These are phyloP conservation scores for Russula emetica DNA, from an alignment of 768 basidiomycete genomes.

Conservation along the genomic window DNA sequence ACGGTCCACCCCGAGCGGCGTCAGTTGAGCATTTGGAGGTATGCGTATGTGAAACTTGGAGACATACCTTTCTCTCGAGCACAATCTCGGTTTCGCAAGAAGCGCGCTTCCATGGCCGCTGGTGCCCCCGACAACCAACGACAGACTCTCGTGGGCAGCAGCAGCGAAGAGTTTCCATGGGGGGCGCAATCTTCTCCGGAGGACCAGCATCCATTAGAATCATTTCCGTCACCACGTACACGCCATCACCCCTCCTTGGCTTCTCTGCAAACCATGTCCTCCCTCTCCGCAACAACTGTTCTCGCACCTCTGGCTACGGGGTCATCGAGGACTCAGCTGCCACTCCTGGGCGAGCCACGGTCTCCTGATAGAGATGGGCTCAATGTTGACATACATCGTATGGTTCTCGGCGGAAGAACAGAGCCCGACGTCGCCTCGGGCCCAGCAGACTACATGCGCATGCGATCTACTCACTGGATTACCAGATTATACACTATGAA, in stretches of 20 bases:
- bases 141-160: constrained; percentile 25
- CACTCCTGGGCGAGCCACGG: constrained; percentile 7
- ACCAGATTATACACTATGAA: constrained; percentile 52
- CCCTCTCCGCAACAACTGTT: constrained; percentile 45
- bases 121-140: constrained; percentile 28
- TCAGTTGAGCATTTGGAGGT: constrained; percentile 66
- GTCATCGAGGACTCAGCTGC: constrained; percentile 9
- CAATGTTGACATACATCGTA: constrained; percentile 60
- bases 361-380: constrained; percentile 50
- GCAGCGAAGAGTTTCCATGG: constrained; percentile 26
- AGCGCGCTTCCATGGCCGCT: constrained; percentile 32
- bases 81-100: constrained; percentile 38
- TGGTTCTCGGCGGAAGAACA: constrained; percentile 53
- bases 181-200: constrained; percentile 25
- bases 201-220: constrained; percentile 36
- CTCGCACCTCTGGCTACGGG: constrained; percentile 37
- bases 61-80: constrained; percentile 45
- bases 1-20: constrained; percentile 54
- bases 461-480: constrained; percentile 73
- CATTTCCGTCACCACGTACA: constrained; percentile 31
- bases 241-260: constrained; percentile 38
- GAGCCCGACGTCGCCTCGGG: constrained; percentile 42
- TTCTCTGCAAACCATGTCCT: constrained; percentile 49
- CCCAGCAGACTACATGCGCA: constrained; percentile 55
- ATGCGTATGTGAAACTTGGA: constrained; percentile 60